Evolutionary conservation across 73 alveolate species (phyloP).

Genomic region (Symbiodinium natans): DNA sequence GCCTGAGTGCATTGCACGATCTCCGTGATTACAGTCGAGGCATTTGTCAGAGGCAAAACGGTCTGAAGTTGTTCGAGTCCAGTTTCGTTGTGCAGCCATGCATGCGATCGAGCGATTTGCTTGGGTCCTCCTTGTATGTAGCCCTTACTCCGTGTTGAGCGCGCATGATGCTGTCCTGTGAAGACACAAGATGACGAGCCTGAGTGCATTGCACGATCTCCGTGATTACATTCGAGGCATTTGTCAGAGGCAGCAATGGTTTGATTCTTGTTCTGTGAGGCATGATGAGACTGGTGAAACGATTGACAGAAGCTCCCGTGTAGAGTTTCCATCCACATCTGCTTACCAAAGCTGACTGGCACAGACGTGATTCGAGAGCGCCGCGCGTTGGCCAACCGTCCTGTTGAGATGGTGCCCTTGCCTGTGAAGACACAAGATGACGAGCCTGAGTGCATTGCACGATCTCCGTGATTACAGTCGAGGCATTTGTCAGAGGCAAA

Average conservation of each 20-base stretch:
- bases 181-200: conserved; percentile 60
- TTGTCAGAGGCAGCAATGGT: conserved; percentile 30
- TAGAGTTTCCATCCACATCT: neutral
- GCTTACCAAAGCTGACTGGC: conserved; percentile 81
- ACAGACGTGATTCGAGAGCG: neutral
- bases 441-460: conserved; percentile 52
- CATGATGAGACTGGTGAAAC: neutral
- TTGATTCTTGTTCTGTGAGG: neutral
- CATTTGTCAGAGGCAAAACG: conserved; percentile 78
- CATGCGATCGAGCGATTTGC: neutral
- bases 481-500: conserved; percentile 60
- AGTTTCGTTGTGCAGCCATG: neutral
- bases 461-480: conserved; percentile 5
- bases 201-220: conserved; percentile 39
- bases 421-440: neutral
- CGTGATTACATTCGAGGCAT: conserved; percentile 75
- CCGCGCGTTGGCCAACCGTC: too few relatives aligned
- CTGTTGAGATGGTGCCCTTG: too few relatives aligned
- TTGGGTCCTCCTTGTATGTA: neutral
- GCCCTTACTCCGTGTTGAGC: neutral
- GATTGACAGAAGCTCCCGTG: neutral
- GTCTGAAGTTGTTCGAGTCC: too few relatives aligned
- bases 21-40: conserved; percentile 34
- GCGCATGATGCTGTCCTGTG: conserved; percentile 2
- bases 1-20: neutral